Evolutionary conservation across 305 asterid species (phyloP), one percentile per base, ranked within the genome.

Genomic region (Rubia tinctorum): DNA sequence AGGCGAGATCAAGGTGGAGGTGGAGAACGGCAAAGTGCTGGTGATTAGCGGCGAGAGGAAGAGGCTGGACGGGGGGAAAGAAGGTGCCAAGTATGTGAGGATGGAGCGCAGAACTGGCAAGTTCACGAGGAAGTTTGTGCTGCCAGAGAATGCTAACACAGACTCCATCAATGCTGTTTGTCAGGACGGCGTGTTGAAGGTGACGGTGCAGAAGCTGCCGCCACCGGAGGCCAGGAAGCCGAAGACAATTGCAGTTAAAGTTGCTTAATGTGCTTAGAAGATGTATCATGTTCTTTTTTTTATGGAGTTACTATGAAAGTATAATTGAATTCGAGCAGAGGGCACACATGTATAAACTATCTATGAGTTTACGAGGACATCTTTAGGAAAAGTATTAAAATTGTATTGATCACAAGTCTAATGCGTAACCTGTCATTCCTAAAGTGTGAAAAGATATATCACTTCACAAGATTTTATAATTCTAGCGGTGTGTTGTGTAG

Each of bases 91-190:
- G 71, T 83, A 75, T 30, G 45, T 83, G 77, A 75, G 69, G 47
- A 85, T 83, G 84, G 87, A 81, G 68, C 73, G 87, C 75, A 77
- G 86, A 12, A 61, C 79, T 6, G 82, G 86, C 1, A 83, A 81
- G 65, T 68, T 83, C 51, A 58, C 80, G 82, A 79, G 79, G 86
- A 83, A 79, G 73, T 85, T 85, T 25, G 80, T 42, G 67, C 47
- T 85, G 79, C 87, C 87, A 0, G 66, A 60, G 17, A 60, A 60
- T 60, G 66, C 66, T 6, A 18, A 55, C n/a, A 55, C 22, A 20
- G 82, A 77, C 18, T 62, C 62, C 22, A 75, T 83, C 27, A 45
- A 75, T n/a, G 85, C 87, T 7, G 77, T 75, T 71, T 79, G 82
- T 44, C 79, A 75, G 68, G 86, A 82, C 45, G 89, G 89, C 17